Evolutionary conservation across 2,329 filamentous ascomycete genomes (phyloP), one percentile per base, ranked within the genome.

Genomic region (Diaporthe citrichinensis): DNA sequence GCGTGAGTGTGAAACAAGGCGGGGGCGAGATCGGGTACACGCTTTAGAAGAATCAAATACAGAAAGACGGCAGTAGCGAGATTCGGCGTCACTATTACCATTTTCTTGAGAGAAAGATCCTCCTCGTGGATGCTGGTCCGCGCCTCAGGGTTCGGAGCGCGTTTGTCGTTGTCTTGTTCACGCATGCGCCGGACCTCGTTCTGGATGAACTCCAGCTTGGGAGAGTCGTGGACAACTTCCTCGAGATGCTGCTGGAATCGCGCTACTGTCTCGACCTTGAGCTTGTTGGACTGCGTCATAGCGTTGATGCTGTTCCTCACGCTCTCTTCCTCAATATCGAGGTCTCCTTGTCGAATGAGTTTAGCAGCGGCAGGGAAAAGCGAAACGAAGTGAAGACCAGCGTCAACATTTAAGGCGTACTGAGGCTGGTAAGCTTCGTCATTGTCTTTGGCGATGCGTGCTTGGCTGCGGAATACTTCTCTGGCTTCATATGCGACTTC

Each of bases 311-410:
- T 53, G 2, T 14, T 8, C 2, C 14, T 25, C 2, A 69, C 17
- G 1, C 14, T 28, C 14, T 36, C 25, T 2, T 49, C 28, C 1
- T 12, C 17, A 4, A 71, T 17, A 1, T 46, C 12, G 12, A 58
- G 53, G 2, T 34, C 17, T 15, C 14, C 14, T 6, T 14, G 10
- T 2, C 3, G 39, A 10, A 71, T 71, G 7, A 59, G 68, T 1
- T 2, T 20, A 17, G 68, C 53, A 6, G 68, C 68, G 0, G 17
- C 53, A 0, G 68, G 68, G 28, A 59, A 71, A 1, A 71, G 25
- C 1, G 68, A 59, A 17, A 59, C 25, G 25, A 71, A 71, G 20
- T 71, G 53, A 20, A 71, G 68, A 25, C 34, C 10, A 15, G 23
- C 14, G n/a, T 69, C 34, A 7, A 69, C 1, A 9, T 14, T 9